phyloP scores from a whole-genome alignment of 306 rosid species.

The Potentilla sterilis region DNA sequence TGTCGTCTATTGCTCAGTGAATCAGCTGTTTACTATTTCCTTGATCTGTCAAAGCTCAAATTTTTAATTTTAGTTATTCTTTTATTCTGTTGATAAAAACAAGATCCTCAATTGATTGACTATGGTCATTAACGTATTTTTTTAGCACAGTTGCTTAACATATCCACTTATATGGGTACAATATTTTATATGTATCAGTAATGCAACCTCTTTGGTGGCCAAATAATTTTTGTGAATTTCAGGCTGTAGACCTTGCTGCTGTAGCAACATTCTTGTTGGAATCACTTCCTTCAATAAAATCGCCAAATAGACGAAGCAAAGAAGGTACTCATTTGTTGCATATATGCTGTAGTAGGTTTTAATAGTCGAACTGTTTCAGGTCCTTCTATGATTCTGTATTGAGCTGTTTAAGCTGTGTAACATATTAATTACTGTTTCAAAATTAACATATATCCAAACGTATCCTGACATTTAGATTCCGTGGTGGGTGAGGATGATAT shows the following conservation, averaged over 20 bases:
- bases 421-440: not conserved
- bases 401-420: not conserved
- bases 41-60: slow-evolving; percentile 4
- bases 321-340: slow-evolving; percentile 45
- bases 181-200: not conserved
- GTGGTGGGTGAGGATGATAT: slow-evolving; percentile 64
- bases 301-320: slow-evolving; percentile 40
- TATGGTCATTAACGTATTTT: not conserved
- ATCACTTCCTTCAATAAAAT: slow-evolving; percentile 66
- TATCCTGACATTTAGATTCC: slow-evolving; percentile 48
- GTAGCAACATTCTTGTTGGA: slow-evolving; percentile 75
- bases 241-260: slow-evolving; percentile 89
- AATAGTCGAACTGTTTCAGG: not conserved
- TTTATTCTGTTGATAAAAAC: not conserved
- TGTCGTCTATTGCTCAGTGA: not conserved
- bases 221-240: slow-evolving; percentile 8
- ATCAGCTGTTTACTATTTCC: not conserved
- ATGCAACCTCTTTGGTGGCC: slow-evolving; percentile 2
- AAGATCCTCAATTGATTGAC: not conserved
- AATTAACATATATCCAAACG: not conserved
- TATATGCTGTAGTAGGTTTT: not conserved
- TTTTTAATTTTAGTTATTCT: not conserved
- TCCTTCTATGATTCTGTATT: slow-evolving; percentile 12
- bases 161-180: not conserved
- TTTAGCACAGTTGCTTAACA: not conserved